A percentile compares a stretch with the other conserved stretches of the same genome.
phyloP scores from a whole-genome alignment of 257 asterid species.

The Lithospermum erythrorhizon region DNA sequence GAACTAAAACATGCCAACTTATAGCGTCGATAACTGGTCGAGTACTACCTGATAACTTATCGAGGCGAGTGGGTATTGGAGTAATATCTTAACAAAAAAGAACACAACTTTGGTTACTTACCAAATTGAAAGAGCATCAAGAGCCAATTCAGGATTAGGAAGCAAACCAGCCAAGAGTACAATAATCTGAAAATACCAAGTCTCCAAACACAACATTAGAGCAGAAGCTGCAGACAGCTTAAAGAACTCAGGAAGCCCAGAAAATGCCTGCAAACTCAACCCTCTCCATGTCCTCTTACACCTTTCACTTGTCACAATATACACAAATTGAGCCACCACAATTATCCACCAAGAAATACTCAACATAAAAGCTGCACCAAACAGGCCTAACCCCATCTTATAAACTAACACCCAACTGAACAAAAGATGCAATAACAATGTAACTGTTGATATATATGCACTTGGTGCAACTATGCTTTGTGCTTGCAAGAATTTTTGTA shows the following conservation, averaged over 20 bases:
- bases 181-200: conserved; percentile 51
- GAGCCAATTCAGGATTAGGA: conserved; percentile 41
- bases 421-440: conserved; percentile 26
- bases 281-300: conserved; percentile 48
- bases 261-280: conserved; percentile 36
- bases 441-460: conserved; percentile 39
- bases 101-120: conserved; percentile 7
- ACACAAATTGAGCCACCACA: conserved; percentile 41
- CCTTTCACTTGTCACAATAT: conserved; percentile 27
- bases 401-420: conserved; percentile 39
- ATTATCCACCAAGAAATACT: conserved; percentile 63
- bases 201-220: conserved; percentile 51
- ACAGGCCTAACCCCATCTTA: conserved; percentile 39
- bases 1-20: too few relatives aligned
- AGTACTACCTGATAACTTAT: too few relatives aligned
- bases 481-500: conserved; percentile 50
- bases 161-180: conserved; percentile 42
- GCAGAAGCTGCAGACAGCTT: conserved; percentile 53
- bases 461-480: conserved; percentile 60
- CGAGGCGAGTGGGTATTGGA: too few relatives aligned
- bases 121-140: conserved; percentile 55
- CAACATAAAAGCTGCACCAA: conserved; percentile 43
- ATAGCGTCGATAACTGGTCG: too few relatives aligned
- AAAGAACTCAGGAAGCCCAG: conserved; percentile 41
- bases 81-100: too few relatives aligned